Conservation (phyloP, 169 alveolate species). For the Hepatocystis sp. region DNA sequence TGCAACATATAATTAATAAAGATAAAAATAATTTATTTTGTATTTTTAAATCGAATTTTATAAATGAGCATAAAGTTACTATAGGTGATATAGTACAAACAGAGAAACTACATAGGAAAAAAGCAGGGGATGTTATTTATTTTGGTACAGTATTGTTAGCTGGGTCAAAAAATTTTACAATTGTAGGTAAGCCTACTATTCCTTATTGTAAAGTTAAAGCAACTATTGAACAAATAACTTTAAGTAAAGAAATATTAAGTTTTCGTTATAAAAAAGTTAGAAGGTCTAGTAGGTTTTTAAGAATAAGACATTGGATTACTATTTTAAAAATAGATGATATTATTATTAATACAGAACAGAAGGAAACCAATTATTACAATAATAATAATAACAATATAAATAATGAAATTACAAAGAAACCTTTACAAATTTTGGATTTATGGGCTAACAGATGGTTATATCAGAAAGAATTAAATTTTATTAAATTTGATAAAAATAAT, state of each 20-base stretch:
- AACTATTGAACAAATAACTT: slow-evolving; percentile 90
- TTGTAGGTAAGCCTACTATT: slow-evolving; percentile 92
- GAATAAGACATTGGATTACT: slow-evolving; percentile 91
- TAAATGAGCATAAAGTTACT: slow-evolving; percentile 86
- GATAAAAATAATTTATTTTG: slow-evolving; percentile 77
- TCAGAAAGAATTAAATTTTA: slow-evolving; percentile 86
- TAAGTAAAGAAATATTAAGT: slow-evolving; percentile 89
- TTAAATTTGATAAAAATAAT: slow-evolving; percentile 61
- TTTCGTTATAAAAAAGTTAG: slow-evolving; percentile 88
- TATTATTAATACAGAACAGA: slow-evolving; percentile 78
- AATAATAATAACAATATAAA: slow-evolving; percentile 36
- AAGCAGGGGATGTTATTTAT: slow-evolving; percentile 87
- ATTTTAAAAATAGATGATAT: slow-evolving; percentile 86
- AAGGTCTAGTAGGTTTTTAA: slow-evolving; percentile 87
- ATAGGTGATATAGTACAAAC: slow-evolving; percentile 91
- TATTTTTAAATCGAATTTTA: slow-evolving; percentile 81
- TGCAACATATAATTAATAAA: slow-evolving; percentile 55
- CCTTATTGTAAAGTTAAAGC: slow-evolving; percentile 91
- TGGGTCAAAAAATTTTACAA: slow-evolving; percentile 89
- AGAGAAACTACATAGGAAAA: slow-evolving; percentile 85
- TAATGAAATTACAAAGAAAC: slow-evolving; percentile 78
- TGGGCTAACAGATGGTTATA: slow-evolving; percentile 92
- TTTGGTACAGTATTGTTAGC: slow-evolving; percentile 90
- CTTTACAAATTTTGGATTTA: slow-evolving; percentile 84
- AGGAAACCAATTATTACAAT: no score